Percentiles rank a stretch among this genome's conserved stretches.
phyloP scores from a whole-genome alignment of 768 basidiomycete species.

The Amylocystis lapponica region DNA sequence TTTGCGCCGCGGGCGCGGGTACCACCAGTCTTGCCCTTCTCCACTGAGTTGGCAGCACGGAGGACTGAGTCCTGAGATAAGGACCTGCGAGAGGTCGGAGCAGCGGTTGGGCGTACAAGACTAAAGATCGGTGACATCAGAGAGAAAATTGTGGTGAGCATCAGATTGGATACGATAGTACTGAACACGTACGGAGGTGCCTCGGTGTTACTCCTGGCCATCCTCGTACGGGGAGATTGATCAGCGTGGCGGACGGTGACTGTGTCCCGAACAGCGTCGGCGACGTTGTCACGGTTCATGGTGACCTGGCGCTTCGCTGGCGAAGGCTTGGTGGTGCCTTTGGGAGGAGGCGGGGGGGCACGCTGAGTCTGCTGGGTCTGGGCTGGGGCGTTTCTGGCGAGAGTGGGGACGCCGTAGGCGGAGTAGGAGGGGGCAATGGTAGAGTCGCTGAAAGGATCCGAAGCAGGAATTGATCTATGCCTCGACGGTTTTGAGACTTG shows the following conservation, averaged over 20 bases:
- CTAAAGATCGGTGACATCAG: conserved; percentile 6
- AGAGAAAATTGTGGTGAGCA: conserved; percentile 1
- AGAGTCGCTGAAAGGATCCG: conserved; percentile 27
- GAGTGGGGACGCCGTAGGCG: conserved; percentile 25
- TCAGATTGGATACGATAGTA: conserved; percentile 6
- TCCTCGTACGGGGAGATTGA: conserved; percentile 39
- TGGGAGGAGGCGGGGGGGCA: conserved; percentile 31
- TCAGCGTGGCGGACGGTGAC: conserved; percentile 48
- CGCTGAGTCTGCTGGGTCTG: conserved; percentile 6
- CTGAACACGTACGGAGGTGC: conserved; percentile 38
- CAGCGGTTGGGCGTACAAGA: conserved; percentile 18
- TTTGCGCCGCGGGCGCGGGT: conserved; percentile 36
- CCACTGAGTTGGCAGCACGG: conserved; percentile 31
- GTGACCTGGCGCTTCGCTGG: conserved; percentile 18
- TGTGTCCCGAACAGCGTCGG: conserved; percentile 65
- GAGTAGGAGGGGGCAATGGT: conserved; percentile 24
- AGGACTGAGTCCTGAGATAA: conserved; percentile 44
- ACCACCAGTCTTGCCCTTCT: conserved; percentile 43
- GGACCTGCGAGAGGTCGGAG: conserved; percentile 40
- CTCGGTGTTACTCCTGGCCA: conserved; percentile 55
- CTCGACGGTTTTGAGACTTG: conserved; percentile 22
- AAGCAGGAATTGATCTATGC: conserved; percentile 19
- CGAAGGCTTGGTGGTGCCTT: conserved; percentile 30
- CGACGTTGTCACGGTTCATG: conserved; percentile 39
- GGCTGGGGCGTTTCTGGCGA: conserved; percentile 21